Conservation (phyloP, 768 basidiomycete species). For the Russula abietina region DNA sequence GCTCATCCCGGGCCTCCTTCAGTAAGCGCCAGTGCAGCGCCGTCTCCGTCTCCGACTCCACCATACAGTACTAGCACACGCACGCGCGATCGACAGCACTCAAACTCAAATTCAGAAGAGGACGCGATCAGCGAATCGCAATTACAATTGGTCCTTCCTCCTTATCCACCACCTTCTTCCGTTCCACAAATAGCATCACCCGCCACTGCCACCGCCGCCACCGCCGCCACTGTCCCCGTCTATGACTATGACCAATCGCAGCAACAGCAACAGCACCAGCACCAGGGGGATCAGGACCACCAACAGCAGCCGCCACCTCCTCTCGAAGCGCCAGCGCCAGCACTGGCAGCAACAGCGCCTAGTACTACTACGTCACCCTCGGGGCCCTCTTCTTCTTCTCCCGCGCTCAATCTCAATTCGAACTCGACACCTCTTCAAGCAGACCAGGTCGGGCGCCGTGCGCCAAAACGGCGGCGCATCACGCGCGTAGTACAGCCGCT, state of each 20-base stretch:
- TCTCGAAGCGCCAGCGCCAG: conserved; percentile 5
- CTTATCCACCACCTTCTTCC: background rate
- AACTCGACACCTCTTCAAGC: background rate
- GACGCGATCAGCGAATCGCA: background rate
- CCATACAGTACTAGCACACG: too few species aligned
- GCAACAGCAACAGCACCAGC: background rate
- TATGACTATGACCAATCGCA: background rate
- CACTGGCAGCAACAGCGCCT: too few species aligned
- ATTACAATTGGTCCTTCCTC: background rate
- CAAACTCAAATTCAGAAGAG: too few species aligned
- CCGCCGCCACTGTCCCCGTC: too few species aligned
- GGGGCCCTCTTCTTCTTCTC: background rate
- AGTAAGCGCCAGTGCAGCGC: too few species aligned
- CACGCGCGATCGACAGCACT: background rate
- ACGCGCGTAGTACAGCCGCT: conserved; percentile 18
- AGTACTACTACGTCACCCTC: background rate
- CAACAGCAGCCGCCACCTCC: too few species aligned
- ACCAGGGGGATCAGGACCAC: background rate
- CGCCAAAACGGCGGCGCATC: conserved; percentile 18
- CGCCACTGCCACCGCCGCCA: too few species aligned
- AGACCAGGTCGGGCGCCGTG: conserved; percentile 9
- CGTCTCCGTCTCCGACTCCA: too few species aligned
- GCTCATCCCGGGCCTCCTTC: background rate
- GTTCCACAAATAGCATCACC: background rate
- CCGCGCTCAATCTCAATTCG: background rate